phyloP scores from a whole-genome alignment of 2,329 filamentous ascomycete species.

The Fusarium sp. region DNA sequence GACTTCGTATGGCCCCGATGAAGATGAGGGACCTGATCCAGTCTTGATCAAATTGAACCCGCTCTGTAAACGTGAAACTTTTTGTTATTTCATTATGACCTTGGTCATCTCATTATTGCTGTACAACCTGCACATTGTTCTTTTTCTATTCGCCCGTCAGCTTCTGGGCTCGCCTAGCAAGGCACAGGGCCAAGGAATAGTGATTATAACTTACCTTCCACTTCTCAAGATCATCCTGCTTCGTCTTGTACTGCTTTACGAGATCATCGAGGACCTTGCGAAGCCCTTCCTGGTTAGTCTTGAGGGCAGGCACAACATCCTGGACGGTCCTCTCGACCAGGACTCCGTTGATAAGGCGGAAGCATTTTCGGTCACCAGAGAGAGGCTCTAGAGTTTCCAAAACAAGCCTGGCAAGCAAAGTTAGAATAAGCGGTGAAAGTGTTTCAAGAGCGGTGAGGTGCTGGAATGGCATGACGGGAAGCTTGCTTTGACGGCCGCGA shows the following conservation, averaged over 20 bases:
- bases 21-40: background rate
- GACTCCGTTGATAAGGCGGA: slow-evolving; percentile 98
- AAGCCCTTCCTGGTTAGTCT: slow-evolving; percentile 94
- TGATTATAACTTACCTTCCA: slow-evolving; percentile 84
- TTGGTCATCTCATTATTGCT: slow-evolving; percentile 67
- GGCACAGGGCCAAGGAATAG: background rate
- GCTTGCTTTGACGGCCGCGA: slow-evolving; percentile 26
- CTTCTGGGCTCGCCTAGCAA: background rate
- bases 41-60: background rate
- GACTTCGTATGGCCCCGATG: no score
- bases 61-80: slow-evolving; percentile 15
- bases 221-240: slow-evolving; percentile 95
- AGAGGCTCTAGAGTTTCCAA: slow-evolving; percentile 92
- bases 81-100: slow-evolving; percentile 32
- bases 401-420: slow-evolving; percentile 77
- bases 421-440: slow-evolving; percentile 45
- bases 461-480: slow-evolving; percentile 25
- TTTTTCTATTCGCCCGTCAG: slow-evolving; percentile 74
- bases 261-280: slow-evolving; percentile 95
- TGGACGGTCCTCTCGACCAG: slow-evolving; percentile 94
- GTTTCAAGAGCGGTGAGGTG: slow-evolving; percentile 57
- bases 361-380: slow-evolving; percentile 91
- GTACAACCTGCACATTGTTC: slow-evolving; percentile 90
- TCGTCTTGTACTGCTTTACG: slow-evolving; percentile 95
- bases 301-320: slow-evolving; percentile 91